phyloP scores from a whole-genome alignment of 2,329 filamentous ascomycete genomes.

The Massarina eburnea region DNA sequence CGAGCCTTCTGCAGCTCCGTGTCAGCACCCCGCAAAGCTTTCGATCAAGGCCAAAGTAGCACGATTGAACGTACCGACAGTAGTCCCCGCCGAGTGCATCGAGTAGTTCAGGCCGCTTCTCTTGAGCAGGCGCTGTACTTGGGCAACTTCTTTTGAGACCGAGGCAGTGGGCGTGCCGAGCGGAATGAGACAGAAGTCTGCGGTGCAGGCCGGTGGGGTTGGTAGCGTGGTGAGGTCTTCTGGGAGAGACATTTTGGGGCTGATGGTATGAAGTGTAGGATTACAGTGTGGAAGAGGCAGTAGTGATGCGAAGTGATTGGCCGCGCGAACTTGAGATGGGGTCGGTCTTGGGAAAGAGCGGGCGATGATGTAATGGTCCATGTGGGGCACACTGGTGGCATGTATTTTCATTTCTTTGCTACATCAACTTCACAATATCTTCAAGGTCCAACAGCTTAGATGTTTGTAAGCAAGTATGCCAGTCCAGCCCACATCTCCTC shows the following conservation, averaged over 20 bases:
- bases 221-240: constrained; percentile 22
- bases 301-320: too few species aligned
- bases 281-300: too few species aligned
- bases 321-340: too few species aligned
- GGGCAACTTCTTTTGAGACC: constrained; percentile 72
- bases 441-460: constrained; percentile 13
- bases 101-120: constrained; percentile 77
- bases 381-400: too few species aligned
- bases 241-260: constrained; percentile 19
- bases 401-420: too few species aligned
- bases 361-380: background rate
- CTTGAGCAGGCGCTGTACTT: constrained; percentile 82
- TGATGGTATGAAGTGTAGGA: too few species aligned
- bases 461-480: constrained; percentile 35
- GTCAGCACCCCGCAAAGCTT: background rate
- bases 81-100: constrained; percentile 94
- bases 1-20: constrained; percentile 67
- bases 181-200: constrained; percentile 90
- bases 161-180: constrained; percentile 59
- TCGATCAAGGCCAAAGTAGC: background rate
- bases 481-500: constrained; percentile 52
- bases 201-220: constrained; percentile 76
- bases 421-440: too few species aligned
- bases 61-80: constrained; percentile 69
- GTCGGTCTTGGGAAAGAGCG: background rate